phyloP scores from a whole-genome alignment of 2,329 filamentous ascomycete genomes.

The Colletotrichum tropicicola region DNA sequence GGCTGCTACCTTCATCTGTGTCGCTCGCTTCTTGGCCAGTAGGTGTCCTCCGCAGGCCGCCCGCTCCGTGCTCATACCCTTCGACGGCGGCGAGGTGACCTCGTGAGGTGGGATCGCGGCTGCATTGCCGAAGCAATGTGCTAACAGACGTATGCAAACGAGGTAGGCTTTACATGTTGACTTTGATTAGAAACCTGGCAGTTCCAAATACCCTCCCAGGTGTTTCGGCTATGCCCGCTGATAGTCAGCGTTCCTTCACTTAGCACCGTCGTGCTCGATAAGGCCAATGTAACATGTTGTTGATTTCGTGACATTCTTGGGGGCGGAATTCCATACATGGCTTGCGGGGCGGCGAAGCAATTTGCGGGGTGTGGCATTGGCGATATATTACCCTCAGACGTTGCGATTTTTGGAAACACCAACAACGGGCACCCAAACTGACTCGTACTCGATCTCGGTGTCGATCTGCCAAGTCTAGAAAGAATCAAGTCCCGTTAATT shows the following conservation, averaged over 20 bases:
- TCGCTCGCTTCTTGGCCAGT: too few species aligned
- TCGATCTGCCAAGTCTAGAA: not conserved
- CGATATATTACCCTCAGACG: not conserved
- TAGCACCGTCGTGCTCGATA: not conserved
- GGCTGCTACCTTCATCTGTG: too few species aligned
- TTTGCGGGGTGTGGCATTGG: not conserved
- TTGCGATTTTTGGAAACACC: not conserved
- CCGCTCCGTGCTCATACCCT: too few species aligned
- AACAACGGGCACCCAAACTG: not conserved
- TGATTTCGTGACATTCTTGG: not conserved
- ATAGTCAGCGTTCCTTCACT: too few species aligned
- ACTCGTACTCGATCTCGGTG: not conserved
- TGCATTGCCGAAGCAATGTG: too few species aligned
- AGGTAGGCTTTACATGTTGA: not conserved
- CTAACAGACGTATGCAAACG: too few species aligned
- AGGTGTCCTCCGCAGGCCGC: too few species aligned
- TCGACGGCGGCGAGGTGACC: too few species aligned
- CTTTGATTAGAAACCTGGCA: not conserved
- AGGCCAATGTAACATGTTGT: not conserved
- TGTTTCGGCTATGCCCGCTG: not conserved
- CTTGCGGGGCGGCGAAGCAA: not conserved
- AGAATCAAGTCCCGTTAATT: not conserved
- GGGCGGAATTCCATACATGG: not conserved
- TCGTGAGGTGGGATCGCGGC: too few species aligned
- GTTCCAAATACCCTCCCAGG: not conserved